These are phyloP conservation scores for Xerocomus spinulosus DNA, from an alignment of 768 basidiomycete species.

Conservation along the genomic window DNA sequence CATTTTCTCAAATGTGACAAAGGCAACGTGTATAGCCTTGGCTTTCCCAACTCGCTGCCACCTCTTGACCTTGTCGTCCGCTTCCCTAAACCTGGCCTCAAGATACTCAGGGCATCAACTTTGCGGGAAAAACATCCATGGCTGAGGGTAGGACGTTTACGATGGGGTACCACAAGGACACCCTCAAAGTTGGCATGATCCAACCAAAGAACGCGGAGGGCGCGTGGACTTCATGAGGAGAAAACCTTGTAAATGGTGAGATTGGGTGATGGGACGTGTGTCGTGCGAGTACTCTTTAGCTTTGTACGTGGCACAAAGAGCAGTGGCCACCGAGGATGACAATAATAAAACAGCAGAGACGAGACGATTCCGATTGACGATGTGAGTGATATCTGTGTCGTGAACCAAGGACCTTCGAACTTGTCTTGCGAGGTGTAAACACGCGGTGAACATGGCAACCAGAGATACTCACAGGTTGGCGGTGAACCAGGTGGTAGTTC, in stretches of 20 bases:
- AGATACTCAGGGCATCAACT: slow-evolving; percentile 87
- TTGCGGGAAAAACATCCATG: slow-evolving; percentile 68
- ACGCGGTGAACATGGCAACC: too few relatives aligned
- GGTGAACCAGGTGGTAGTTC: slow-evolving; percentile 59
- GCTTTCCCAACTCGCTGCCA: slow-evolving; percentile 70
- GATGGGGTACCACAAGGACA: slow-evolving; percentile 79
- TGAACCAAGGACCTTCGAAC: slow-evolving; percentile 94
- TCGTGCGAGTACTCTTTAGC: slow-evolving; percentile 66
- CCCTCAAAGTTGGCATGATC: slow-evolving; percentile 88
- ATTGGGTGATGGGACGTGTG: neutral
- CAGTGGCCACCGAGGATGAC: slow-evolving; percentile 81
- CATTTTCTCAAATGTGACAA: slow-evolving; percentile 96
- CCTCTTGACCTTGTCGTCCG: slow-evolving; percentile 79
- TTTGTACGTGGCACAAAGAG: slow-evolving; percentile 92
- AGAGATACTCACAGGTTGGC: slow-evolving; percentile 48
- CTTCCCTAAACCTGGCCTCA: slow-evolving; percentile 71
- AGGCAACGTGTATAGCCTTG: slow-evolving; percentile 78
- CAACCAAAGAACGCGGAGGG: slow-evolving; percentile 90
- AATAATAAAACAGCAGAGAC: slow-evolving; percentile 86
- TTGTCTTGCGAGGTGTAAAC: slow-evolving; percentile 52
- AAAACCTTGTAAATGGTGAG: slow-evolving; percentile 61
- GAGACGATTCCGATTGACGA: slow-evolving; percentile 70
- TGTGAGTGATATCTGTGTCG: slow-evolving; percentile 81
- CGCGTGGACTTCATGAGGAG: slow-evolving; percentile 87
- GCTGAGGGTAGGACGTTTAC: slow-evolving; percentile 69